phyloP scores from a whole-genome alignment of 2,329 filamentous ascomycete species.

The Beauveria sp. region DNA sequence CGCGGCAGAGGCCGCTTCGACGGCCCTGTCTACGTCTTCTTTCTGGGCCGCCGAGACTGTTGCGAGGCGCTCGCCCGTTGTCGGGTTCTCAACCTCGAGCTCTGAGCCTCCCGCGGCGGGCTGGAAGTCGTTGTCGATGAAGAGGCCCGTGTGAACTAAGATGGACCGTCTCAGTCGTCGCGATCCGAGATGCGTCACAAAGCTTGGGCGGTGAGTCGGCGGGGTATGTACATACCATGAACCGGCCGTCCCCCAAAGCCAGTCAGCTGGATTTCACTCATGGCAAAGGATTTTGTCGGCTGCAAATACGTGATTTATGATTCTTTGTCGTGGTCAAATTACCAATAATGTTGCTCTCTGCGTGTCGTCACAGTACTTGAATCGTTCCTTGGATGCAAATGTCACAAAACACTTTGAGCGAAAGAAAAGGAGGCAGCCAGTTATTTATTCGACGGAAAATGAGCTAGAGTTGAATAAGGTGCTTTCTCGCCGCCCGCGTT shows the following conservation, averaged over 20 bases:
- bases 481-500: neutral
- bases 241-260: neutral
- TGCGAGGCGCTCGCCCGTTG: conserved; percentile 17
- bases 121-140: conserved; percentile 14
- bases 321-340: neutral
- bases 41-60: conserved; percentile 15
- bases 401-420: neutral
- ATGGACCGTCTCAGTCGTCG: neutral
- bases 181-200: neutral
- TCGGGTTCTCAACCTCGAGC: conserved; percentile 15
- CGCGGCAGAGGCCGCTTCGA: conserved; percentile 12
- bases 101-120: conserved; percentile 8
- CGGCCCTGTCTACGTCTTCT: conserved; percentile 13
- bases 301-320: neutral
- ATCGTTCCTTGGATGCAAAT: neutral
- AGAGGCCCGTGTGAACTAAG: neutral
- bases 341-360: neutral
- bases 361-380: neutral
- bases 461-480: neutral
- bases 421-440: neutral
- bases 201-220: neutral
- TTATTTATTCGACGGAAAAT: neutral
- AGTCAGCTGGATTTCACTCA: neutral
- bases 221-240: neutral
- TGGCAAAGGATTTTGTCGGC: neutral